These are phyloP conservation scores for Aegle marmelos DNA, from an alignment of 345 rosid genomes.

Conservation along the genomic window DNA sequence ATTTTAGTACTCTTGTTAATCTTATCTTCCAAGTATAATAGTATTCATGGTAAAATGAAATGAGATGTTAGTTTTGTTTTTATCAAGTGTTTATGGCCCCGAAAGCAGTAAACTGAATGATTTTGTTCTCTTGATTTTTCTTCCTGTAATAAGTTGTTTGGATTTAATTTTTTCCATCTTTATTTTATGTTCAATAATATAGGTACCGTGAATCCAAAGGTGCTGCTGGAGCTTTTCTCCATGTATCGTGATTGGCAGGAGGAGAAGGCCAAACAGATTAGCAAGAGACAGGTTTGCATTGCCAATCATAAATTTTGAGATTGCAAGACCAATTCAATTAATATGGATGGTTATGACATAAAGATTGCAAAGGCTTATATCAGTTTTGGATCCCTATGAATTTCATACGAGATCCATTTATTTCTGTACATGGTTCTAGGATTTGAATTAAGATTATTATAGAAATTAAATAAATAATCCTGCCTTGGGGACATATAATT, in stretches of 20 bases:
- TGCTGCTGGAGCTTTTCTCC: slow-evolving; percentile 80
- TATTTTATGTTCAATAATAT: slow-evolving; percentile 7
- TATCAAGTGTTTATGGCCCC: not conserved
- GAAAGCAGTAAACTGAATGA: not conserved
- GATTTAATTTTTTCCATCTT: not conserved
- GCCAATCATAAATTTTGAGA: not conserved
- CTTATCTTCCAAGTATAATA: not conserved
- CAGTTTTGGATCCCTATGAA: not conserved
- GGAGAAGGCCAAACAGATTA: slow-evolving; percentile 50
- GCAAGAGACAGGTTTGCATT: slow-evolving; percentile 67
- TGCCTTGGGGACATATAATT: not conserved
- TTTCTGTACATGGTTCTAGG: not conserved
- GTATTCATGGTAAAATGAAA: not conserved
- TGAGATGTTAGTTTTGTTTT: not conserved
- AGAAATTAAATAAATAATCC: slow-evolving; percentile 7
- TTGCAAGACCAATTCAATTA: not conserved
- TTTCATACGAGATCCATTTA: not conserved
- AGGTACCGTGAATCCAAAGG: slow-evolving; percentile 77
- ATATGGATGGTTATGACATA: not conserved
- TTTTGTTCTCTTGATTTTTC: not conserved
- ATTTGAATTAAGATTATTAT: slow-evolving; percentile 8
- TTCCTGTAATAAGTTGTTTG: not conserved
- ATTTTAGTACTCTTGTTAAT: not conserved
- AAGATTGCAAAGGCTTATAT: not conserved
- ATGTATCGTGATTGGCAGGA: slow-evolving; percentile 82